A percentile compares a stretch with the other conserved stretches of the same genome.
phyloP scores from a whole-genome alignment of 108 stramenopile species.

The Pelagomonas calceolata region DNA sequence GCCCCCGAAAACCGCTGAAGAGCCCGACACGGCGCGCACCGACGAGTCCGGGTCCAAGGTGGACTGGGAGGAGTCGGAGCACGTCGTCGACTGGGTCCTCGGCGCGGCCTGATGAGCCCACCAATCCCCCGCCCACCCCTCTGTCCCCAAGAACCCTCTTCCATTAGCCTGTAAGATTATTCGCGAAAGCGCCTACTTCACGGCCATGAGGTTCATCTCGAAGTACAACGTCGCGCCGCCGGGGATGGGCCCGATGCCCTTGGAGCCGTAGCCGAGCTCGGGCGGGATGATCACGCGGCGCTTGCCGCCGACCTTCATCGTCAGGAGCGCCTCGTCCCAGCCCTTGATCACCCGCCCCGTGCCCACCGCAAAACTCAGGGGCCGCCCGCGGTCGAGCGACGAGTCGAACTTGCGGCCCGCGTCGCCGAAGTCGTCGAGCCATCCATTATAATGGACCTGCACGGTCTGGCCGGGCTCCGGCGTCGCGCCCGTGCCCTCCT shows the following conservation, averaged over 20 bases:
- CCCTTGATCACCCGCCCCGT: conserved; percentile 83
- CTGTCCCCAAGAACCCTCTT: too few relatives aligned
- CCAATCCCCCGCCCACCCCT: too few relatives aligned
- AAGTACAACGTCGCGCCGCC: conserved; percentile 80
- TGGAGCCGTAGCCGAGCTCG: conserved; percentile 72
- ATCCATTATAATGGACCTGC: conserved; percentile 94
- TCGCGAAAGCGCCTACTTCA: conserved; percentile 34
- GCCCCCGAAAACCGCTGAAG: too few relatives aligned
- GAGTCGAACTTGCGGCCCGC: conserved; percentile 77
- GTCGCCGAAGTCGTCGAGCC: conserved; percentile 75
- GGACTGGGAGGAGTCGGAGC: too few relatives aligned
- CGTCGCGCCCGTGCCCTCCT: conserved; percentile 74
- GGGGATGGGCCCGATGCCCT: conserved; percentile 81
- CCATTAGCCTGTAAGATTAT: too few relatives aligned
- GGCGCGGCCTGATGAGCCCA: too few relatives aligned
- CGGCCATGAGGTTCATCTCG: conserved; percentile 74
- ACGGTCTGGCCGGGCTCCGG: conserved; percentile 67
- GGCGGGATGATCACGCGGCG: conserved; percentile 73
- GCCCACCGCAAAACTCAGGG: conserved; percentile 82
- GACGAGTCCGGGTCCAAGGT: too few relatives aligned
- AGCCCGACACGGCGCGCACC: too few relatives aligned
- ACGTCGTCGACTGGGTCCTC: too few relatives aligned
- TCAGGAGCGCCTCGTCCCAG: conserved; percentile 60
- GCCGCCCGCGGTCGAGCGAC: conserved; percentile 75
- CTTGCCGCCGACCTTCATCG: conserved; percentile 84